These are phyloP conservation scores for Discostella pseudostelligera DNA, from an alignment of 108 stramenopile species.

Conservation along the genomic window DNA sequence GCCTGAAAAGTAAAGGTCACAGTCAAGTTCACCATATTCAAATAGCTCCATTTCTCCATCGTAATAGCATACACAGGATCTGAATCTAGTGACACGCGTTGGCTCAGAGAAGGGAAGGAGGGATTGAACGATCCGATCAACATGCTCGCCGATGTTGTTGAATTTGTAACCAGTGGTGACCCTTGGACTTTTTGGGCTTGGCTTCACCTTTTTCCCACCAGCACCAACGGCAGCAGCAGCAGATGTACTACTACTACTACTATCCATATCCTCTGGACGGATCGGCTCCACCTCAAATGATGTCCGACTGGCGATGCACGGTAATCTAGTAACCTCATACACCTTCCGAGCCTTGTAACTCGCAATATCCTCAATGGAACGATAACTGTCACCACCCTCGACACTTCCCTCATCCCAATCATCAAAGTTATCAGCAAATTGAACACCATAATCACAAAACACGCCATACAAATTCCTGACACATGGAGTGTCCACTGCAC, in stretches of 20 bases:
- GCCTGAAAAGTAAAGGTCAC: slow-evolving; percentile 67
- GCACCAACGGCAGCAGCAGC: slow-evolving; percentile 9
- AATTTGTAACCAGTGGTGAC: slow-evolving; percentile 78
- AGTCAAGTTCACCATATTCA: slow-evolving; percentile 74
- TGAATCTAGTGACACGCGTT: slow-evolving; percentile 70
- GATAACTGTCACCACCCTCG: slow-evolving; percentile 52
- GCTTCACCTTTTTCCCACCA: slow-evolving; percentile 34
- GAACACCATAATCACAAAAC: slow-evolving; percentile 79
- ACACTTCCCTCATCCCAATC: slow-evolving; percentile 64
- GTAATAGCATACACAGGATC: slow-evolving; percentile 81
- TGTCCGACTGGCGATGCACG: slow-evolving; percentile 71
- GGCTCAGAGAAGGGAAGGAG: slow-evolving; percentile 75
- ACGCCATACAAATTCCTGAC: slow-evolving; percentile 63
- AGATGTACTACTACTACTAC: slow-evolving; percentile 1
- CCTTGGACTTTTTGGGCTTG: slow-evolving; percentile 45
- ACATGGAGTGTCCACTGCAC: slow-evolving; percentile 75
- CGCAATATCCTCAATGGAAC: slow-evolving; percentile 82
- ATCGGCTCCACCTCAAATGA: slow-evolving; percentile 84
- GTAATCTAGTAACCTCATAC: slow-evolving; percentile 74
- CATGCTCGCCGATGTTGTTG: slow-evolving; percentile 77
- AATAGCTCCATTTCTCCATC: slow-evolving; percentile 86
- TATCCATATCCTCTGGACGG: slow-evolving; percentile 46
- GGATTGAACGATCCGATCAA: slow-evolving; percentile 73
- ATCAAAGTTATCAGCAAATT: slow-evolving; percentile 87
- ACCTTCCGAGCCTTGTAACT: slow-evolving; percentile 81